Evolutionary conservation across 805 yeast species (phyloP).

Genomic region (Hermanozyma aechmeae): DNA sequence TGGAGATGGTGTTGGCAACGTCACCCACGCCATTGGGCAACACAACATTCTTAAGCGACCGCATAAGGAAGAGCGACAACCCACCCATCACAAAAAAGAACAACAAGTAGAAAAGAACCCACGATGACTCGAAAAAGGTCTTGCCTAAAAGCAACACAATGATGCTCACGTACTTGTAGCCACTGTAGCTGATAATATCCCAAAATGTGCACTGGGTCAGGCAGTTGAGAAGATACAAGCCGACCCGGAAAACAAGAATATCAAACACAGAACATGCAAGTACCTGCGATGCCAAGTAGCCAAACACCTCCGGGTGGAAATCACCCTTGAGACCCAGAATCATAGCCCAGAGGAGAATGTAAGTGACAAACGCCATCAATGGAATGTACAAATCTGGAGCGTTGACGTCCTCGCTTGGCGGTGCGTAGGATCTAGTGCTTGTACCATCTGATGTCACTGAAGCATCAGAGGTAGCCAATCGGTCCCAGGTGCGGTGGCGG

Average conservation of each 20-base stretch:
- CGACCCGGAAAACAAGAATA: slow-evolving; percentile 64
- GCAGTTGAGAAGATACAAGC: slow-evolving; percentile 71
- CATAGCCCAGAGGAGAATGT: slow-evolving; percentile 74
- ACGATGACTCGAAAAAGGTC: slow-evolving; percentile 28
- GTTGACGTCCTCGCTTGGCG: slow-evolving; percentile 80
- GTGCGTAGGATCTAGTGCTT: slow-evolving; percentile 39
- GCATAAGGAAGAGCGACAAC: slow-evolving; percentile 52
- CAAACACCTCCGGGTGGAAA: slow-evolving; percentile 89
- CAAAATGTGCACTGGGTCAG: slow-evolving; percentile 52
- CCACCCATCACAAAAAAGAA: slow-evolving; percentile 29
- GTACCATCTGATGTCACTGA: slow-evolving; percentile 23
- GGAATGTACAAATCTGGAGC: slow-evolving; percentile 98
- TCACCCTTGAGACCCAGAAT: slow-evolving; percentile 80
- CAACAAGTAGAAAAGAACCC: slow-evolving; percentile 25
- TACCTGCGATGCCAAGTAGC: slow-evolving; percentile 78
- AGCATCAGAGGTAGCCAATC: slow-evolving; percentile 29
- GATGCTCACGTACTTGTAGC: slow-evolving; percentile 87
- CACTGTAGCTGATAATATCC: slow-evolving; percentile 84
- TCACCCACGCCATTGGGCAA: slow-evolving; percentile 39
- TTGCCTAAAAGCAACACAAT: slow-evolving; percentile 48
- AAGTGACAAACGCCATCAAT: slow-evolving; percentile 83
- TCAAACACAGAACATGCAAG: slow-evolving; percentile 76
- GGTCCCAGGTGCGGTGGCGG: slow-evolving; percentile 73
- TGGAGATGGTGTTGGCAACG: slow-evolving; percentile 48
- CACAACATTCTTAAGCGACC: slow-evolving; percentile 60